These are phyloP conservation scores for Botrytis elliptica DNA, from an alignment of 2,329 filamentous ascomycete genomes.

Conservation along the genomic window DNA sequence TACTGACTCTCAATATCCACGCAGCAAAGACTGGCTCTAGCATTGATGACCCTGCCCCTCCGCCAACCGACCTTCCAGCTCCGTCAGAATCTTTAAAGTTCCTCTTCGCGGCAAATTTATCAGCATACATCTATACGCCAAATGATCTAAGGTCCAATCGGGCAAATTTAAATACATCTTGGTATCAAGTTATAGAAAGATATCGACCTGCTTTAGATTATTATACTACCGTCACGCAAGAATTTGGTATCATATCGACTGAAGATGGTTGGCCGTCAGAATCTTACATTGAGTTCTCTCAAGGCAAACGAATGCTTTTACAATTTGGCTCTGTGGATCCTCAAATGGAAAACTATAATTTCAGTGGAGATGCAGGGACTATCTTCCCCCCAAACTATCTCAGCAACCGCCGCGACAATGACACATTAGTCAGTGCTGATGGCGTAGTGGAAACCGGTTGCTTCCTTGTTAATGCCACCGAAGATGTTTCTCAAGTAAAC, in stretches of 20 bases:
- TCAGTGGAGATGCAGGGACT: constrained; percentile 47
- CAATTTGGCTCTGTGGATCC: constrained; percentile 57
- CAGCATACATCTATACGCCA: constrained; percentile 54
- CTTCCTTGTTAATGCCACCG: constrained; percentile 47
- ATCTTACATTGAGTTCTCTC: constrained; percentile 54
- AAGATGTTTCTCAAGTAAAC: constrained; percentile 46
- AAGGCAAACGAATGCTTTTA: constrained; percentile 53
- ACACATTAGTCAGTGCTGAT: constrained; percentile 39
- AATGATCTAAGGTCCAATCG: constrained; percentile 50
- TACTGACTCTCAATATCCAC: constrained; percentile 59
- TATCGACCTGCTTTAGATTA: constrained; percentile 53
- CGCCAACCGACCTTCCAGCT: constrained; percentile 46
- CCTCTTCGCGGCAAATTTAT: constrained; percentile 48
- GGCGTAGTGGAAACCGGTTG: constrained; percentile 52
- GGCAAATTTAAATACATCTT: constrained; percentile 55
- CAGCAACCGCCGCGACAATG: constrained; percentile 37
- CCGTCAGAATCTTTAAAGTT: constrained; percentile 46
- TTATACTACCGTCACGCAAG: constrained; percentile 43
- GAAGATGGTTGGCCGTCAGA: constrained; percentile 64
- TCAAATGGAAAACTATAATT: constrained; percentile 56
- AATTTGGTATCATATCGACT: constrained; percentile 45
- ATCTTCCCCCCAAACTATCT: constrained; percentile 53
- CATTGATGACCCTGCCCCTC: constrained; percentile 45
- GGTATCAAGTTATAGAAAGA: constrained; percentile 48
- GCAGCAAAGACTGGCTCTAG: constrained; percentile 47